These are phyloP conservation scores for Aspergillus kassunensis DNA, from an alignment of 495 filamentous ascomycete genomes.

Conservation along the genomic window DNA sequence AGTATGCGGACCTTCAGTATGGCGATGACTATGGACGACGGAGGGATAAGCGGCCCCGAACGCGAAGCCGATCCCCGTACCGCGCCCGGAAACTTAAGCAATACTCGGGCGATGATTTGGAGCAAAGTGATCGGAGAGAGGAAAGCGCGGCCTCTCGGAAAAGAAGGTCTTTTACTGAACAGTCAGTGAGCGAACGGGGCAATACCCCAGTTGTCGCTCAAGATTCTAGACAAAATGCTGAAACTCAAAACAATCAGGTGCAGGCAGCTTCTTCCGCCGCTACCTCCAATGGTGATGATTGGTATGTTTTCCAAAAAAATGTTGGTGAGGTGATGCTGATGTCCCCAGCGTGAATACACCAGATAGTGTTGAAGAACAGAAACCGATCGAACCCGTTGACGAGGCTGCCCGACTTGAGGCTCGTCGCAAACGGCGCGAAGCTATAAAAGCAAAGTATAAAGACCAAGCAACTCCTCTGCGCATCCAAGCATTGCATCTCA, in stretches of 20 bases:
- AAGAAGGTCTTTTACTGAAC: slow-evolving; percentile 45
- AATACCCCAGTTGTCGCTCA: slow-evolving; percentile 51
- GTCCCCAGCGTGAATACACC: slow-evolving; percentile 10
- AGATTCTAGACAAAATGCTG: slow-evolving; percentile 59
- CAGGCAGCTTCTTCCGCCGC: slow-evolving; percentile 39
- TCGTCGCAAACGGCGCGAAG: slow-evolving; percentile 81
- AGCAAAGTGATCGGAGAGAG: slow-evolving; percentile 22
- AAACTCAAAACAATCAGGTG: slow-evolving; percentile 60
- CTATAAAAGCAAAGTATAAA: slow-evolving; percentile 79
- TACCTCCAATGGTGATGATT: slow-evolving; percentile 27
- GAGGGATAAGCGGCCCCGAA: slow-evolving; percentile 59
- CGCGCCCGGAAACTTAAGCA: slow-evolving; percentile 41
- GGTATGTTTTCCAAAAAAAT: slow-evolving; percentile 35
- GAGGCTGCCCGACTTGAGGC: slow-evolving; percentile 81
- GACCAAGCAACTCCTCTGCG: slow-evolving; percentile 67
- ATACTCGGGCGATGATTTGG: slow-evolving; percentile 37
- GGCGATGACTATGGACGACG: slow-evolving; percentile 58
- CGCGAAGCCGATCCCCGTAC: slow-evolving; percentile 58
- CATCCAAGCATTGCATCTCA: slow-evolving; percentile 70
- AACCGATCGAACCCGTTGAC: slow-evolving; percentile 54
- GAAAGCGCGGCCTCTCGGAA: slow-evolving; percentile 16
- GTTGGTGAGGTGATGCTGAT: neutral
- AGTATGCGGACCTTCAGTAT: slow-evolving; percentile 44
- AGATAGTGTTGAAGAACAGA: slow-evolving; percentile 17
- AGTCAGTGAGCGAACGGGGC: slow-evolving; percentile 67